Percentiles rank a stretch among this genome's conserved stretches.
Evolutionary conservation across 495 filamentous ascomycete species (phyloP).

Genomic region (Hypoxylon trugodes): DNA sequence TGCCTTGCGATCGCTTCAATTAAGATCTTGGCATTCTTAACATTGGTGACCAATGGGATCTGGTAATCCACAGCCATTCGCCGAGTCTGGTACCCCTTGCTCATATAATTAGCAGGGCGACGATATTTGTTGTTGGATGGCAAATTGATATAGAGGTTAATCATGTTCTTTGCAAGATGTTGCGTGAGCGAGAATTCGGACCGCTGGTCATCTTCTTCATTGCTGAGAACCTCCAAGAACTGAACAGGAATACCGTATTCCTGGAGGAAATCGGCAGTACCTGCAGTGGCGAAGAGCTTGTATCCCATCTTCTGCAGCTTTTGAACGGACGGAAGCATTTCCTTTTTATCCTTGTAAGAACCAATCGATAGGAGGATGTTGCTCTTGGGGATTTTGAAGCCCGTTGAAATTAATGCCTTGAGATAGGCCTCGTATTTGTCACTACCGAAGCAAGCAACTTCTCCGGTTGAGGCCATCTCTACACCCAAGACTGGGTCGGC

Average conservation of each 20-base stretch:
- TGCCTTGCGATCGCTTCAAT: slow-evolving; percentile 93
- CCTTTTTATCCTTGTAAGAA: slow-evolving; percentile 95
- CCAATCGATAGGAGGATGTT: slow-evolving; percentile 96
- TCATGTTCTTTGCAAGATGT: slow-evolving; percentile 94
- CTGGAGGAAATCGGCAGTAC: slow-evolving; percentile 94
- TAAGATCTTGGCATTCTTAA: slow-evolving; percentile 98
- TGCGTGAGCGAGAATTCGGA: slow-evolving; percentile 96
- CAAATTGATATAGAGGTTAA: slow-evolving; percentile 98
- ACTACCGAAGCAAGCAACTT: slow-evolving; percentile 94
- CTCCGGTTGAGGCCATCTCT: slow-evolving; percentile 98
- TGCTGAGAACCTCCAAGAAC: slow-evolving; percentile 84
- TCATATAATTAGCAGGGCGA: slow-evolving; percentile 97
- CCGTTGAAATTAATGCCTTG: slow-evolving; percentile 93
- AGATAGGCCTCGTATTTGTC: slow-evolving; percentile 98
- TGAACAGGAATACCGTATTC: slow-evolving; percentile 90
- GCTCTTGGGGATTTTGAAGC: slow-evolving; percentile 94
- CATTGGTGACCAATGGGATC: slow-evolving; percentile 95
- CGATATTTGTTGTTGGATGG: slow-evolving; percentile 97
- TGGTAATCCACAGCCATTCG: slow-evolving; percentile 99
- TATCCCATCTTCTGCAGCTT: slow-evolving; percentile 89
- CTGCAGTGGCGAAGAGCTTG: slow-evolving; percentile 94
- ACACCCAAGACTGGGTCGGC: slow-evolving; percentile 97
- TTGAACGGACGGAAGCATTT: slow-evolving; percentile 91
- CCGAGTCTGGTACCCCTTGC: slow-evolving; percentile 91
- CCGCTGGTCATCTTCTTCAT: slow-evolving; percentile 77